A percentile compares a stretch with the other conserved stretches of the same genome.
phyloP scores from a whole-genome alignment of 352 stramenopile species.

The Globisporangium mamillatum region DNA sequence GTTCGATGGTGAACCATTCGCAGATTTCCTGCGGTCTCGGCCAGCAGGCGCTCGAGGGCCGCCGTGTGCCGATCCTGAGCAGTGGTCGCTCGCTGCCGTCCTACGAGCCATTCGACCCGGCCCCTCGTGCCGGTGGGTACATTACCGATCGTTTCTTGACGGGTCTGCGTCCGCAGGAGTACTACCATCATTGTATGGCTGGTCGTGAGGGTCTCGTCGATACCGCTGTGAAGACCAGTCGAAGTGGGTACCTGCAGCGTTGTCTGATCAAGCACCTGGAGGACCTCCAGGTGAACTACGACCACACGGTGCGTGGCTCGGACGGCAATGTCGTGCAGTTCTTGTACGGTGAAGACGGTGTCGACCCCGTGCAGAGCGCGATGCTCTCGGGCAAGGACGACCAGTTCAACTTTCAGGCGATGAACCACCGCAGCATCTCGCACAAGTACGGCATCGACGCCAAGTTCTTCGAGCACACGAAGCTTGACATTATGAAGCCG shows the following conservation, averaged over 20 bases:
- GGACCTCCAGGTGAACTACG: constrained; percentile 97
- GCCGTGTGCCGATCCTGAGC: constrained; percentile 97
- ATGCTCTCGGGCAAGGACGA: constrained; percentile 92
- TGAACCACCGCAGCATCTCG: constrained; percentile 95
- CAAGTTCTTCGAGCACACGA: constrained; percentile 87
- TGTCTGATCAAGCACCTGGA: constrained; percentile 99
- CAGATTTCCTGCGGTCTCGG: constrained; percentile 98
- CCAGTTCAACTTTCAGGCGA: constrained; percentile 94
- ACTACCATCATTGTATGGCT: constrained; percentile 99
- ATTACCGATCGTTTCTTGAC: constrained; percentile 99
- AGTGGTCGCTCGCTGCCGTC: constrained; percentile 97
- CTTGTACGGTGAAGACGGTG: constrained; percentile 98
- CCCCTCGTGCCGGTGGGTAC: constrained; percentile 97
- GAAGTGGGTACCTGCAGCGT: constrained; percentile 99
- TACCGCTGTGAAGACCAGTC: constrained; percentile 99
- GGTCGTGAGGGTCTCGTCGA: constrained; percentile 98
- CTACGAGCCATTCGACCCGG: constrained; percentile 97
- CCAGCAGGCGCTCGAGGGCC: constrained; percentile 98
- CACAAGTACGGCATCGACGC: constrained; percentile 91
- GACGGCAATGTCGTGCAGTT: constrained; percentile 99
- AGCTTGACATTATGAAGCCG: constrained; percentile 88
- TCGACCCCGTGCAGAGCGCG: constrained; percentile 96
- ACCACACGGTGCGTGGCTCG: constrained; percentile 98
- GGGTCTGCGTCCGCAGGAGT: constrained; percentile 96
- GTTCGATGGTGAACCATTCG: constrained; percentile 99